These are phyloP conservation scores for Saturnispora besseyi DNA, from an alignment of 805 yeast genomes.

Conservation along the genomic window DNA sequence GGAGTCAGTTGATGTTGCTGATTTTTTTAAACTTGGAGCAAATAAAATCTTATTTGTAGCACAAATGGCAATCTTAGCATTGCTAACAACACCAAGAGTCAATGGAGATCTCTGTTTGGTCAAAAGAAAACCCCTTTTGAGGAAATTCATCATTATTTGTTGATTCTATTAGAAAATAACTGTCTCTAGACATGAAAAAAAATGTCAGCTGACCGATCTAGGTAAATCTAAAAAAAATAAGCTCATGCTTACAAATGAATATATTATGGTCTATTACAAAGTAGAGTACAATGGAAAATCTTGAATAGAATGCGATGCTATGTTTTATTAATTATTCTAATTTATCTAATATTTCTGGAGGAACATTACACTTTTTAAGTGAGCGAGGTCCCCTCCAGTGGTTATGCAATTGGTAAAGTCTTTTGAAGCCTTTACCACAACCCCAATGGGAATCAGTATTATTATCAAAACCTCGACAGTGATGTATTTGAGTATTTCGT, in stretches of 20 bases:
- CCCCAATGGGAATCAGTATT: slow-evolving; percentile 23
- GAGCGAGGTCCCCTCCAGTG: slow-evolving; percentile 29
- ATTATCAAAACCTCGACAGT: slow-evolving; percentile 19
- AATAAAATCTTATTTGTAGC: background rate
- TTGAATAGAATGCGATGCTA: too few relatives aligned
- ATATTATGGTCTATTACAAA: background rate
- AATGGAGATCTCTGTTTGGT: background rate
- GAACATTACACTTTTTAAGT: slow-evolving; percentile 25
- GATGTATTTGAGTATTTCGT: slow-evolving; percentile 20
- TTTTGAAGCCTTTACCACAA: slow-evolving; percentile 24
- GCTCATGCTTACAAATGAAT: background rate
- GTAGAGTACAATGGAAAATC: too few relatives aligned
- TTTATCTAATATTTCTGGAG: slow-evolving; percentile 7
- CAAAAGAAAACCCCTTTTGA: background rate
- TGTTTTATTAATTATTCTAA: background rate
- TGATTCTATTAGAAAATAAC: background rate
- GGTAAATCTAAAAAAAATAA: background rate
- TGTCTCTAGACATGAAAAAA: background rate
- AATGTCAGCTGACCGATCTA: background rate
- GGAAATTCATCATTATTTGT: background rate
- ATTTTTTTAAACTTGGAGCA: background rate
- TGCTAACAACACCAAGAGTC: background rate
- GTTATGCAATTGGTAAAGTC: slow-evolving; percentile 28
- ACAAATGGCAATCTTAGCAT: background rate
- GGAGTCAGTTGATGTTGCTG: background rate